phyloP scores from a whole-genome alignment of 495 filamentous ascomycete genomes.

The Gamarada debralockiae region DNA sequence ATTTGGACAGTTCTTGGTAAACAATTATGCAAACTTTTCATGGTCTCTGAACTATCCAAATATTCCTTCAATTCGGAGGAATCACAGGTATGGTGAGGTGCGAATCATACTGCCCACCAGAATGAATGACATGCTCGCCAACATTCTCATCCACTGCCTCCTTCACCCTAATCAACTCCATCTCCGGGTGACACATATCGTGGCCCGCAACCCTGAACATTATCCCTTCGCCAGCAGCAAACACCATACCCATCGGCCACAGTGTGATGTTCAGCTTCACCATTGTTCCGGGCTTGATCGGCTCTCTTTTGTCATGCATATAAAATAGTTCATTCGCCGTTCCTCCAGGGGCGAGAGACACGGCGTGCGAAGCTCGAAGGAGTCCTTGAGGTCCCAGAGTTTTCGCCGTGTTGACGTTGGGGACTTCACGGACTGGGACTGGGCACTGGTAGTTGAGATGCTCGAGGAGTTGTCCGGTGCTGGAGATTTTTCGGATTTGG shows the following conservation, averaged over 20 bases:
- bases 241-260: background rate
- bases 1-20: no score
- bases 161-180: background rate
- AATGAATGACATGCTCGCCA: background rate
- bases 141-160: background rate
- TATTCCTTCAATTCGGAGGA: no score
- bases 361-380: conserved; percentile 30
- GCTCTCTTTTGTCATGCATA: background rate
- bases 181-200: background rate
- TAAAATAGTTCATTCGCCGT: background rate
- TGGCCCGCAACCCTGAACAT: background rate
- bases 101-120: background rate
- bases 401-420: conserved; percentile 15
- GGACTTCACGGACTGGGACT: conserved; percentile 22
- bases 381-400: conserved; percentile 32
- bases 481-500: conserved; percentile 34
- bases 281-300: background rate
- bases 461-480: conserved; percentile 30
- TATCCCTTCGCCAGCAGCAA: background rate
- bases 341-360: no score
- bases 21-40: no score
- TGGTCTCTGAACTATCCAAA: no score
- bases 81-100: no score
- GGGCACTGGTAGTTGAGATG: no score
- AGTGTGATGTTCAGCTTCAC: background rate